Evolutionary conservation across 768 basidiomycete genomes (phyloP), one percentile per base, ranked within the genome.

Genomic region (Naganishia randhawae): DNA sequence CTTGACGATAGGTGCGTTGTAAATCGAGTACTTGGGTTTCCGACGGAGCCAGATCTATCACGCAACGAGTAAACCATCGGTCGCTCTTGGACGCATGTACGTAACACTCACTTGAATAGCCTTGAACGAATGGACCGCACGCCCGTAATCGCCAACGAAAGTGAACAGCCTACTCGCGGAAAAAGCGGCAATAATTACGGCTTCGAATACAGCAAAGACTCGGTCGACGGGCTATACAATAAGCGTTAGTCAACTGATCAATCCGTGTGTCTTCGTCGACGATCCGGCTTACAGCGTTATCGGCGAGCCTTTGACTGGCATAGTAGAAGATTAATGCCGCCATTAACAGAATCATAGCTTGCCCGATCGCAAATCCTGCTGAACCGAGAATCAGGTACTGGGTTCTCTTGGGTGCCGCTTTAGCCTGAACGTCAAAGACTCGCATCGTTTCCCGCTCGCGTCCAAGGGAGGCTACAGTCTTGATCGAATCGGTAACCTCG

Each of bases 101-200:
- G n/a, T 33, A 45, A 32, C 19, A 50, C 73, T 67, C 35, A 74
- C 73, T 64, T 73, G 67, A 14, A 76, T 73, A 5, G 68, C 70
- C 32, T 57, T 50, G 53, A 77, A 33, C 1, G 73, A 71, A 13
- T 61, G 50, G 6, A 52, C 61, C 63, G 74, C 73, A 42, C 76
- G 64, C 11, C 71, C 71, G 39, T 74, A 71, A 62, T 77, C 76
- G 35, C 74, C 74, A 1, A 71, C 67, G 51, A 75, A 77, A 17
- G 74, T 75, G n/a, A 72, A 65, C n/a, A 74, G 39, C 37, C 71
- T 72, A 27, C 71, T 66, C 16, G 65, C 70, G 32, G 72, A 67
- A 67, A 71, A 74, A 25, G 71, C 63, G 11, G 72, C 71, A 35
- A 74, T 71, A 41, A 73, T 66, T 37, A 74, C 72, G 0, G 73